These are phyloP conservation scores for Calonectria montana DNA, from an alignment of 2,329 filamentous ascomycete species.

Conservation along the genomic window DNA sequence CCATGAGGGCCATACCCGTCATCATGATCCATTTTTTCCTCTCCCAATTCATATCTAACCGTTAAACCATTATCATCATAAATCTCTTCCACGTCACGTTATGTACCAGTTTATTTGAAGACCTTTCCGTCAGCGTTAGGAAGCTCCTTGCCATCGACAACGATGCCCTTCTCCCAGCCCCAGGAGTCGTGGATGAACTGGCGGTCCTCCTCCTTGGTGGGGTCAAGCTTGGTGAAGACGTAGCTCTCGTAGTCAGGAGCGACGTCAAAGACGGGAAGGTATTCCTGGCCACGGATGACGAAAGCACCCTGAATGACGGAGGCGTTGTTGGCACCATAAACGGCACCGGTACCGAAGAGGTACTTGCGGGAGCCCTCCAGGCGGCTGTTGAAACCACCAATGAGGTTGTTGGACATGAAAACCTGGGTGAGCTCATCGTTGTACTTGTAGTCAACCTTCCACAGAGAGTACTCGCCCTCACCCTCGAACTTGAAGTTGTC, in stretches of 20 bases:
- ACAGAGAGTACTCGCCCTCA: slow-evolving; percentile 82
- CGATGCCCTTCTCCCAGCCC: slow-evolving; percentile 89
- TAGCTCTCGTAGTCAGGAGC: slow-evolving; percentile 98
- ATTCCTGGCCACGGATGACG: slow-evolving; percentile 92
- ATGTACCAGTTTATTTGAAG: slow-evolving; percentile 82
- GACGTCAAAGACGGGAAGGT: slow-evolving; percentile 89
- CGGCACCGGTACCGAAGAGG: slow-evolving; percentile 90
- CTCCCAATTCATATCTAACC: slow-evolving; percentile 44
- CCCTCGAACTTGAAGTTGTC: slow-evolving; percentile 89
- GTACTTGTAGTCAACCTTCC: slow-evolving; percentile 98
- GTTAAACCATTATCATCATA: slow-evolving; percentile 50
- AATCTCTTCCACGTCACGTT: slow-evolving; percentile 31
- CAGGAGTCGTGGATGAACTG: slow-evolving; percentile 89
- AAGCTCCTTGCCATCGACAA: slow-evolving; percentile 88
- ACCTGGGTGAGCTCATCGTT: slow-evolving; percentile 96
- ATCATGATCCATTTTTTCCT: slow-evolving; percentile 45
- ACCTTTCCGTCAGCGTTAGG: slow-evolving; percentile 93
- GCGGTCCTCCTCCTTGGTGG: slow-evolving; percentile 83
- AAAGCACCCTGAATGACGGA: slow-evolving; percentile 94
- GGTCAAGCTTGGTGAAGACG: slow-evolving; percentile 96
- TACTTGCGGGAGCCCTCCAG: slow-evolving; percentile 98
- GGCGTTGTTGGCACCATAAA: slow-evolving; percentile 90
- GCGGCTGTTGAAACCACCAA: slow-evolving; percentile 97
- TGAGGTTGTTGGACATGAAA: slow-evolving; percentile 99
- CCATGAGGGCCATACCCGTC: slow-evolving; percentile 39